Conservation (phyloP, 257 asterid species). For the Striga asiatica region DNA sequence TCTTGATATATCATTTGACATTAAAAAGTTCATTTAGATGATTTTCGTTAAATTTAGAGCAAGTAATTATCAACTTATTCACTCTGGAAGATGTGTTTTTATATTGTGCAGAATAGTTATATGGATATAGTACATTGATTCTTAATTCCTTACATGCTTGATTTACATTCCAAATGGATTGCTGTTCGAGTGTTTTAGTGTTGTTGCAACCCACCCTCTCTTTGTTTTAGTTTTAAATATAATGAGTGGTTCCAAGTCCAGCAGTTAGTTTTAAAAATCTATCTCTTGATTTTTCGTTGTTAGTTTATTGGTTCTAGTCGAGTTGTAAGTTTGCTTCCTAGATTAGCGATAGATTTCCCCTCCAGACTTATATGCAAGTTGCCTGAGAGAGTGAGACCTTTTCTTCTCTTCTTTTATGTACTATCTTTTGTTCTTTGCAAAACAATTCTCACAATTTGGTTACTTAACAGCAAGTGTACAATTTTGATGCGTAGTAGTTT, state of each 20-base stretch:
- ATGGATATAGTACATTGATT: background rate
- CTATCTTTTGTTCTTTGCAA: background rate
- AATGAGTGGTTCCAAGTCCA: too few species aligned
- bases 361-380: background rate
- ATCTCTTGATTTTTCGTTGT: slow-evolving; percentile 8
- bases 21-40: slow-evolving; percentile 10
- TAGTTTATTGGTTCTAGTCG: slow-evolving; percentile 6
- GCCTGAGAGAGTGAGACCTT: background rate
- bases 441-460: slow-evolving; percentile 1
- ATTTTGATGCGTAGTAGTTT: background rate
- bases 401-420: background rate
- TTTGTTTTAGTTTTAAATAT: too few species aligned
- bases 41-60: slow-evolving; percentile 14
- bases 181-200: too few species aligned
- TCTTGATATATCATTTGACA: slow-evolving; percentile 25
- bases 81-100: too few species aligned
- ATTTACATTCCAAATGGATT: background rate
- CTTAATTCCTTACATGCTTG: slow-evolving; percentile 2
- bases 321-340: slow-evolving; percentile 9
- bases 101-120: too few species aligned
- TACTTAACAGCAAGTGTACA: background rate
- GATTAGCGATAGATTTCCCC: background rate
- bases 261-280: background rate
- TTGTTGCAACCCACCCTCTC: too few species aligned
- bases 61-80: too few species aligned